A percentile compares a stretch with the other conserved stretches of the same genome.
phyloP scores from a whole-genome alignment of 345 rosid genomes.

The Arabis hirsuta region DNA sequence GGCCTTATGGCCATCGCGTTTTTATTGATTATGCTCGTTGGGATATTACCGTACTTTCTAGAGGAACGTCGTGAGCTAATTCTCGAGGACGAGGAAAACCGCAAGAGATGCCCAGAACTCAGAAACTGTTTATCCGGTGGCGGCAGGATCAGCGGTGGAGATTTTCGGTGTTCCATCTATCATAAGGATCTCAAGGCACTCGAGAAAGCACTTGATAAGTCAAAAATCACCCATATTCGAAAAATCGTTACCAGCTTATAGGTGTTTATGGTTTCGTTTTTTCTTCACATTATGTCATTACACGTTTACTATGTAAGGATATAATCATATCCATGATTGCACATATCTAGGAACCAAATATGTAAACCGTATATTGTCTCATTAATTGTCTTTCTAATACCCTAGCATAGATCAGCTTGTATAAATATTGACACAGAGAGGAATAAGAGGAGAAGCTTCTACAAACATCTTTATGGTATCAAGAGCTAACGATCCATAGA shows the following conservation, averaged over 20 bases:
- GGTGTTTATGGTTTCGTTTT: too few relatives aligned
- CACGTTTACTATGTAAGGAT: too few relatives aligned
- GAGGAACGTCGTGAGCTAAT: neutral
- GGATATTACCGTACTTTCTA: neutral
- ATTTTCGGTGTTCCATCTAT: neutral
- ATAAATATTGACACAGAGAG: too few relatives aligned
- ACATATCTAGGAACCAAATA: too few relatives aligned
- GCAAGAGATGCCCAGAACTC: neutral
- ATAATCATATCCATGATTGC: too few relatives aligned
- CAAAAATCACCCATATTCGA: neutral
- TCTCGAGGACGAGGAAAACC: neutral
- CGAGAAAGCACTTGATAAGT: neutral
- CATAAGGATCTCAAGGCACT: constrained; percentile 10
- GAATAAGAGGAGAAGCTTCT: too few relatives aligned
- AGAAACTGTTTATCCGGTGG: neutral
- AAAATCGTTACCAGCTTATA: neutral
- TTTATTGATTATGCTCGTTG: neutral
- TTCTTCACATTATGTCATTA: too few relatives aligned
- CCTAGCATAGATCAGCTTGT: too few relatives aligned
- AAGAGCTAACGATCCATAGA: too few relatives aligned
- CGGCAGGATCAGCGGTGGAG: neutral
- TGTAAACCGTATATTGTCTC: too few relatives aligned
- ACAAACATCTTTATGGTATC: too few relatives aligned
- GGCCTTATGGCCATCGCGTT: neutral
- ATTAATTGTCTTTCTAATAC: too few relatives aligned